These are phyloP conservation scores for Spathaspora boniae DNA, from an alignment of 805 yeast genomes.

Conservation along the genomic window DNA sequence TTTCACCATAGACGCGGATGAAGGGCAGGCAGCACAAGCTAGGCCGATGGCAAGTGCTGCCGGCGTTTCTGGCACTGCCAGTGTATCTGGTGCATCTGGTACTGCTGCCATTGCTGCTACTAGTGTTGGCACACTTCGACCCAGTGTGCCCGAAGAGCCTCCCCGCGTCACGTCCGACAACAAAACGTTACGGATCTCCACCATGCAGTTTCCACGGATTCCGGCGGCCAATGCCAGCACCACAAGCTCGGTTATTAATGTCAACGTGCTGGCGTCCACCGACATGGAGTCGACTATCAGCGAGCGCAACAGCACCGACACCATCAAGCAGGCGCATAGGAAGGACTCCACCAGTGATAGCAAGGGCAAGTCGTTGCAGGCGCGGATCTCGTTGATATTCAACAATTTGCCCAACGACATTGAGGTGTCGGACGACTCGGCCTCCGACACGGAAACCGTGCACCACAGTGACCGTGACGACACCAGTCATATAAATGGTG, in stretches of 20 bases:
- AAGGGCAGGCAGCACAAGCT: too few species aligned
- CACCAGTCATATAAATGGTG: too few species aligned
- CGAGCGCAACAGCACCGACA: conserved; percentile 14
- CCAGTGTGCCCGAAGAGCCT: not conserved
- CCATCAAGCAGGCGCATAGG: too few species aligned
- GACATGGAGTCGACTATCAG: conserved; percentile 15
- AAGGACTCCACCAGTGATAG: conserved; percentile 2
- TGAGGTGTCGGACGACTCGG: conserved; percentile 45
- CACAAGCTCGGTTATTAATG: conserved; percentile 32
- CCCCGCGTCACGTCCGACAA: conserved; percentile 36
- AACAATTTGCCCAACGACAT: conserved; percentile 46
- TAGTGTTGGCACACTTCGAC: not conserved
- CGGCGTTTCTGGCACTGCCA: too few species aligned
- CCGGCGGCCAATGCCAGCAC: conserved; percentile 19
- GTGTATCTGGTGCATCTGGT: not conserved
- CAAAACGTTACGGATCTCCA: conserved; percentile 29
- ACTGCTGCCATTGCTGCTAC: not conserved
- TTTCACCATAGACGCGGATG: too few species aligned
- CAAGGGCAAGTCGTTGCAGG: conserved; percentile 21
- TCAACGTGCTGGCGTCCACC: conserved; percentile 22
- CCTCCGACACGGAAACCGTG: conserved; percentile 37
- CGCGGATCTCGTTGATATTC: conserved; percentile 36
- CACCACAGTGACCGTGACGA: too few species aligned
- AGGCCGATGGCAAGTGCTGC: too few species aligned
- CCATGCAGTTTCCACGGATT: conserved; percentile 15